Percentiles rank a stretch among this genome's conserved stretches.
phyloP scores from a whole-genome alignment of 768 basidiomycete genomes.

The Agaricus sinodeliciosus region DNA sequence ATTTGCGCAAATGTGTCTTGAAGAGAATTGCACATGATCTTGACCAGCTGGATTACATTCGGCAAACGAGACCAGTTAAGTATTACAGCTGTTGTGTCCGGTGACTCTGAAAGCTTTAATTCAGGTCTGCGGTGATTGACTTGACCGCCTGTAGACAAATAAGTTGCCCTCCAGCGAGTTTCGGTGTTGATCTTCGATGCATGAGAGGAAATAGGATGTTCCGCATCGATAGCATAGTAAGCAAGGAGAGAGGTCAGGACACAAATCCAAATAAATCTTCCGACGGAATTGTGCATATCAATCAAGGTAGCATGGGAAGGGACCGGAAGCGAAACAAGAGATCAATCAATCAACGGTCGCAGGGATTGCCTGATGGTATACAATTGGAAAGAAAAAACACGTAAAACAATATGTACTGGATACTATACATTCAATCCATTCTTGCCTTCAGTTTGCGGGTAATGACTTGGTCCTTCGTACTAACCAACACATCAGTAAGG shows the following conservation, averaged over 20 bases:
- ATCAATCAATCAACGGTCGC: background rate
- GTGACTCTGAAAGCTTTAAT: conserved; percentile 13
- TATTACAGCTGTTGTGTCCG: conserved; percentile 47
- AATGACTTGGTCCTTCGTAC: conserved; percentile 69
- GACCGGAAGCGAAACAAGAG: background rate
- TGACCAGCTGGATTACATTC: conserved; percentile 52
- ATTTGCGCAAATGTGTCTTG: conserved; percentile 40
- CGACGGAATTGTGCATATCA: background rate
- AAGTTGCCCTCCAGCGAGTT: conserved; percentile 3
- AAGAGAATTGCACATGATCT: conserved; percentile 43
- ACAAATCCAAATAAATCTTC: background rate
- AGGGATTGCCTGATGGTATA: background rate
- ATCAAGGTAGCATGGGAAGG: too few relatives aligned
- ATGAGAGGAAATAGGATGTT: background rate
- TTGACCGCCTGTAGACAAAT: conserved; percentile 3
- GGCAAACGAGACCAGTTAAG: conserved; percentile 64
- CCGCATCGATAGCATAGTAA: background rate
- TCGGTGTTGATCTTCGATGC: background rate
- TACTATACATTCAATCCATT: conserved; percentile 64
- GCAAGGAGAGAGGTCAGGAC: conserved; percentile 2
- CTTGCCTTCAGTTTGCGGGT: conserved; percentile 85
- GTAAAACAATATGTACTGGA: conserved; percentile 2
- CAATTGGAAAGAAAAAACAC: conserved; percentile 2
- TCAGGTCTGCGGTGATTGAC: background rate
- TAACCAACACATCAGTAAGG: conserved; percentile 19